Percentiles rank a stretch among this genome's conserved stretches.
phyloP scores from a whole-genome alignment of 768 basidiomycete genomes.

The Lentinus tigrinus region DNA sequence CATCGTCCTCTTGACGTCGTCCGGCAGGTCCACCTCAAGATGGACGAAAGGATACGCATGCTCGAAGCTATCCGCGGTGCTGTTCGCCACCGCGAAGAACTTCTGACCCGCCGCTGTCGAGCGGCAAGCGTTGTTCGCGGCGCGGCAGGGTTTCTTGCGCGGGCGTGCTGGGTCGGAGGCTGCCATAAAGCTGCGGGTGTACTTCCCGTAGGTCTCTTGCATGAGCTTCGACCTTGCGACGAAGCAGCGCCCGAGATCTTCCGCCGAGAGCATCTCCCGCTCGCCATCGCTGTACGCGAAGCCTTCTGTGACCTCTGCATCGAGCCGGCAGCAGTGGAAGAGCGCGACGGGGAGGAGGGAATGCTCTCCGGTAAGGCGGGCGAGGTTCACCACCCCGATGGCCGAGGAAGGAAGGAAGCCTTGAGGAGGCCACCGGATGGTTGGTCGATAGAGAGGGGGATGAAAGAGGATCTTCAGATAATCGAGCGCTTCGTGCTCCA shows the following conservation, averaged over 20 bases:
- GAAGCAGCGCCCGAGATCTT: conserved; percentile 4
- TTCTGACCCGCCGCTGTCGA: too few relatives aligned
- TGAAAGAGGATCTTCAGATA: not conserved
- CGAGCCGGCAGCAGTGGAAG: conserved; percentile 1
- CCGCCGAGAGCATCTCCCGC: not conserved
- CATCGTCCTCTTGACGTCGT: too few relatives aligned
- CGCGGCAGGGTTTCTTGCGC: too few relatives aligned
- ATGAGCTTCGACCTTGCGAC: not conserved
- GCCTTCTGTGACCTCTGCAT: not conserved
- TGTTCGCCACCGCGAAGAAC: too few relatives aligned
- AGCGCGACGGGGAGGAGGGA: conserved; percentile 5
- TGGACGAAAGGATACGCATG: too few relatives aligned
- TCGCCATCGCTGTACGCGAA: not conserved
- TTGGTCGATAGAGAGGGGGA: too few relatives aligned
- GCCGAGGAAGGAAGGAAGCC: not conserved
- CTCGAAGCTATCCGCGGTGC: too few relatives aligned
- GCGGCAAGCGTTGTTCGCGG: too few relatives aligned
- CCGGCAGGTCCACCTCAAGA: too few relatives aligned
- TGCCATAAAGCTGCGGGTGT: too few relatives aligned
- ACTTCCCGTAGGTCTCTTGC: not conserved
- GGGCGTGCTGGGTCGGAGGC: too few relatives aligned
- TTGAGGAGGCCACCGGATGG: not conserved
- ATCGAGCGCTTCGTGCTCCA: not conserved
- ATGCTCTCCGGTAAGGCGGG: not conserved
- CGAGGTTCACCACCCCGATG: conserved; percentile 9